phyloP scores from a whole-genome alignment of 2,329 filamentous ascomycete species.

The Fusarium odoratissimum region DNA sequence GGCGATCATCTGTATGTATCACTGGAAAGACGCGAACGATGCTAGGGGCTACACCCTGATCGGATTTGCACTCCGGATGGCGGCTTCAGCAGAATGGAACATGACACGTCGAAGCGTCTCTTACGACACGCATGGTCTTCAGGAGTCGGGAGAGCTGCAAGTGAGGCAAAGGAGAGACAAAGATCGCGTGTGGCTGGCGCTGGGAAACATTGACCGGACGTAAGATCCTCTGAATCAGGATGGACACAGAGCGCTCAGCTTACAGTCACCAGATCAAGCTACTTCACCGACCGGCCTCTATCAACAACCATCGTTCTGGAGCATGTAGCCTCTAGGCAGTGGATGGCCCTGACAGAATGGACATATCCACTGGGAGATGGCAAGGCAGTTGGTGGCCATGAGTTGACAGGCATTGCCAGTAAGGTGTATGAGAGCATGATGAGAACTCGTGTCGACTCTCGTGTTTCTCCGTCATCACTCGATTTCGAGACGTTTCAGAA shows the following conservation, averaged over 20 bases:
- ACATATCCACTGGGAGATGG: not conserved
- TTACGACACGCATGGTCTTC: fast-evolving
- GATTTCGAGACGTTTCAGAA: not conserved
- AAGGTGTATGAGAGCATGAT: not conserved
- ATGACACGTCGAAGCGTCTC: fast-evolving
- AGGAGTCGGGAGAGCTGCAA: not conserved
- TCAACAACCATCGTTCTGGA: fast-evolving
- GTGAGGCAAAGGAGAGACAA: not conserved
- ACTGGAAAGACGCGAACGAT: not conserved
- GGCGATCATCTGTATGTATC: constrained; percentile 2
- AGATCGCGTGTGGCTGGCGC: not conserved
- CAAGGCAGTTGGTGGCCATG: not conserved
- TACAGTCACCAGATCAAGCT: not conserved
- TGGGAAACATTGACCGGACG: not conserved
- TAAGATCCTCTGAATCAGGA: too few relatives aligned
- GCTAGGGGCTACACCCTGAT: not conserved
- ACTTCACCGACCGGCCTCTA: not conserved
- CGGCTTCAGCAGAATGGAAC: not conserved
- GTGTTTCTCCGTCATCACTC: fast-evolving
- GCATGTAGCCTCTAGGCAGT: not conserved
- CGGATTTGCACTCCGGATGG: not conserved
- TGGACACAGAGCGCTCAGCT: too few relatives aligned
- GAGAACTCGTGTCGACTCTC: fast-evolving
- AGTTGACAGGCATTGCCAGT: not conserved
- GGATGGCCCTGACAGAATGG: not conserved